Conservation (phyloP, 129 eudicot genomes). For the Apium graveolens region DNA sequence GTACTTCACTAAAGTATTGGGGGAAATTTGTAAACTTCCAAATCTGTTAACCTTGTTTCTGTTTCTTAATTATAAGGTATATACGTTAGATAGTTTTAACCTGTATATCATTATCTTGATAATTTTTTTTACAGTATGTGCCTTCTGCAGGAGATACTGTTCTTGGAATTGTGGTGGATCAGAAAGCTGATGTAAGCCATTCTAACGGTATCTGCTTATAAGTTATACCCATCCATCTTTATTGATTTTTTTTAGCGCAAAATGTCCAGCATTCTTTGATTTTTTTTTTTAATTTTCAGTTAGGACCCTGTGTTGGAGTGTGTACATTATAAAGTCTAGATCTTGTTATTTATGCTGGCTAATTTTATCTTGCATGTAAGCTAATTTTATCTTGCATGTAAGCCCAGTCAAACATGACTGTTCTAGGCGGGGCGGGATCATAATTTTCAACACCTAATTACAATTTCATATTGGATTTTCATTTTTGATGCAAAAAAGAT, state of each 20-base stretch:
- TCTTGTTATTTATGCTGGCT: background rate
- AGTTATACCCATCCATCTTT: background rate
- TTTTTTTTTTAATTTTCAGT: background rate
- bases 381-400: no score
- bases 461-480: no score
- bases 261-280: background rate
- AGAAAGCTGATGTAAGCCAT: slow-evolving; percentile 80
- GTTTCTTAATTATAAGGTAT: background rate
- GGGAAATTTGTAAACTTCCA: background rate
- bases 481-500: background rate
- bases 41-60: background rate
- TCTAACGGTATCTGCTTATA: background rate
- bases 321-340: background rate
- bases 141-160: slow-evolving; percentile 75
- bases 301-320: background rate
- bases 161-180: slow-evolving; percentile 82
- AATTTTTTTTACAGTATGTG: slow-evolving; percentile 51
- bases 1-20: background rate
- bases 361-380: background rate
- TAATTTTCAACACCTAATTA: background rate
- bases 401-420: no score
- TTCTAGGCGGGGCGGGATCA: no score
- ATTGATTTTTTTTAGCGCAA: no score
- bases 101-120: background rate
- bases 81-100: background rate